Evolutionary conservation across 106 monocot genomes (phyloP).

Genomic region (Dendrobium nobile): DNA sequence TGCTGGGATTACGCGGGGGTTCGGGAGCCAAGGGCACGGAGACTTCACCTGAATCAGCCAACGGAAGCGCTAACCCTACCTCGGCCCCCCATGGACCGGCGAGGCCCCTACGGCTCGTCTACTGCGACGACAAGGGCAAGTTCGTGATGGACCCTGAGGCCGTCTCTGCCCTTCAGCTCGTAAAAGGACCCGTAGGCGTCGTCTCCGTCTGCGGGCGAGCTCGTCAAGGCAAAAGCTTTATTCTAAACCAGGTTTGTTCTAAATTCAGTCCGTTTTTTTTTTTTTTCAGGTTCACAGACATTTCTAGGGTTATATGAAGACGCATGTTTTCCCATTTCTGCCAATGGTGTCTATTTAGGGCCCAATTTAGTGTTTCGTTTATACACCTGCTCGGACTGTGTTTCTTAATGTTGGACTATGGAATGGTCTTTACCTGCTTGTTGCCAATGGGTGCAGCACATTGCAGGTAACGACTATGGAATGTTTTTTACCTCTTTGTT

Average conservation of each 20-base stretch:
- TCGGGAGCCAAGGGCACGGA: constrained; percentile 23
- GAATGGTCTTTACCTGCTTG: too few relatives aligned
- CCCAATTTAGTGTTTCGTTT: too few relatives aligned
- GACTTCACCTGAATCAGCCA: neutral
- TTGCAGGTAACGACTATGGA: too few relatives aligned
- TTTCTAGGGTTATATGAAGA: neutral
- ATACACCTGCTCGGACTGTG: too few relatives aligned
- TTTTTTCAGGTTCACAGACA: neutral
- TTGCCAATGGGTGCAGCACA: too few relatives aligned
- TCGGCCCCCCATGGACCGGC: constrained; percentile 34
- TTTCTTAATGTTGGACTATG: too few relatives aligned
- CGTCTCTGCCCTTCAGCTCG: constrained; percentile 83
- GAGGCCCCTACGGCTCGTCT: constrained; percentile 60
- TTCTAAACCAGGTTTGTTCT: constrained; percentile 62
- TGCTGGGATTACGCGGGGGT: constrained; percentile 62
- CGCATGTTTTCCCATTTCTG: too few relatives aligned
- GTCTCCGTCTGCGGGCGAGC: constrained; percentile 74
- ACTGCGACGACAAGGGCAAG: constrained; percentile 73
- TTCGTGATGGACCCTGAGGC: constrained; percentile 94
- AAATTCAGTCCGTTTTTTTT: too few relatives aligned
- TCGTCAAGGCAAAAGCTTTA: constrained; percentile 78
- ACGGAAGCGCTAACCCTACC: constrained; percentile 11
- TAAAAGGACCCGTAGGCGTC: constrained; percentile 70
- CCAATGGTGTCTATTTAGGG: too few relatives aligned
- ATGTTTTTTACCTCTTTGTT: too few relatives aligned